Base-by-base conservation (phyloP, 129 eudicot genomes). In the Artemisia tridentata region DNA sequence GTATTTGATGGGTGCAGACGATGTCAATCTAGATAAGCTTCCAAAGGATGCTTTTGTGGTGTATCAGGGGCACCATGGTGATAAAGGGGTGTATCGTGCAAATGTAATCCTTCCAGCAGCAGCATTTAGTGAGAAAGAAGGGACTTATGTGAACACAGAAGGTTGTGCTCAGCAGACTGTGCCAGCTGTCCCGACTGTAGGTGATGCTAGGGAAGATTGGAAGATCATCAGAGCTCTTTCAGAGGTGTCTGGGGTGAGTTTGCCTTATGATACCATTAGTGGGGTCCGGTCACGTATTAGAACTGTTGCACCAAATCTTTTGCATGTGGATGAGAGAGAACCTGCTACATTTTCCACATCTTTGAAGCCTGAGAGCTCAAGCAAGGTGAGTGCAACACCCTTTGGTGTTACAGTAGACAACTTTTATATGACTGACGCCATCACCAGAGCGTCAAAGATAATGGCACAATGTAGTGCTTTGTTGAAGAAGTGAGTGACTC, bases 1-100 rank as follows among this genome's bases (percentile, higher is more conserved):
- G 66, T 93, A 93, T 72, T 57, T 93, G 38, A 93, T 93, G 99
- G 99, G 99, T 1, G 96, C 99, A 3, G 99, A 93, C 76, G 99
- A 93, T 56, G 86, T 80, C 27, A 76, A 78, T 75, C 73, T 93
- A 74, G 96, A 90, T 19, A 87, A 84, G 56, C 78, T 90, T 23
- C 89, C 97, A 1, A 84, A 82, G 27, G 99, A 93, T 53, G 97
- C 99, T 12, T 93, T 93, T 55, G 99, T 93, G 16, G 96, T 93
- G 34, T 93, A 93, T 67, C 99, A 93, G 76, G 99, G 99, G 0
- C 99, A 93, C 79, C 99, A 93, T 71, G 99, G 99, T 4, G 99
- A 93, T 60, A 78, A 75, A 19, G 83, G 97, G 18, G 99, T 93
- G 13, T 93, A 93, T 56, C 84, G 97, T 56, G 99, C 99, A 5